Evolutionary conservation across 495 filamentous ascomycete species (phyloP), one percentile per base, ranked within the genome.

Genomic region (Extremus antarcticus): DNA sequence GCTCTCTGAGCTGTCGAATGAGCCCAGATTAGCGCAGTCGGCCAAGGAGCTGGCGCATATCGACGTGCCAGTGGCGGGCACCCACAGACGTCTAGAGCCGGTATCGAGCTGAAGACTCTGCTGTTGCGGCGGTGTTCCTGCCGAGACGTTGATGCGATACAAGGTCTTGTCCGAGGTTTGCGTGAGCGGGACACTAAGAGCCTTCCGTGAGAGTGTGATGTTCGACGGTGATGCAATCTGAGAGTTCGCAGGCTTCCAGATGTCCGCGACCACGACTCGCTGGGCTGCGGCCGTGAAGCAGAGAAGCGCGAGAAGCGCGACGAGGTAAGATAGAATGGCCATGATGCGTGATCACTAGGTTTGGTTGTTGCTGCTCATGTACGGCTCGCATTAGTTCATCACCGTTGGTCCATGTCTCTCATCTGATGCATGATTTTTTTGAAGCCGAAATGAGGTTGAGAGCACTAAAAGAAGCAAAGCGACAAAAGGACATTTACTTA

Each of bases 21-120:
- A 35, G 23, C 55, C 55, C 13, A 58, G 49, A 10, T 25, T 20
- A 4, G 21, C 22, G 50, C 55, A 58, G 19, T 35, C 39, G 24
- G 53, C 21, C 13, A 49, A 15, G 15, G 17, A n/a, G 16, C 46
- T 3, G 39, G 45, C 43, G 40, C 55, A 58, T 0, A 58, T 40
- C 2, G 17, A 29, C 7, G 55, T 53, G n/a, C 49, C 50, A 2
- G 22, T 53, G 25, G 48, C 22, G 3, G 55, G 56, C 19, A 82
- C 76, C 88, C 90, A 94, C 1, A 95, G 67, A 67, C 94, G 90
- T 61, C 86, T 90, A 65, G 88, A 94, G 23, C 73, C 71, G 3
- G 74, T 77, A 55, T 77, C 74, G 43, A 77, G 67, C 55, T 76
- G 71, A 10, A 77, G 60, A 7, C 63, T 57, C 21, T 75, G 53